A percentile compares a stretch with the other conserved stretches of the same genome.
phyloP scores from a whole-genome alignment of 2,329 filamentous ascomycete species.

The Ilyonectria mors-panacis region DNA sequence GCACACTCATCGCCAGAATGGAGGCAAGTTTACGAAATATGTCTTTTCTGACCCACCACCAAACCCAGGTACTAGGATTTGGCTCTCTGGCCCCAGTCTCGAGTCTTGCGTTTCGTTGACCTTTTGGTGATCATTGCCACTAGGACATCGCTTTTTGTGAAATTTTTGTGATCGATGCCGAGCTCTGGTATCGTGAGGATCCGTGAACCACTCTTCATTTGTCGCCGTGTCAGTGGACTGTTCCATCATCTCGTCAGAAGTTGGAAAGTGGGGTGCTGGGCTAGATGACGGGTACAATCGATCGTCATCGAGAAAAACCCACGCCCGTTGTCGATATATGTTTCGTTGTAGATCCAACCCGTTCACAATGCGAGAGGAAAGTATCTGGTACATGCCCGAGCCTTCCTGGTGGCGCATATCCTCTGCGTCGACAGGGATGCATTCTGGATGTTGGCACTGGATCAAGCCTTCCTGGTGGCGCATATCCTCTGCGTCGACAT shows the following conservation, averaged over 20 bases:
- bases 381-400: slow-evolving; percentile 9
- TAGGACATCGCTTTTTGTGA: slow-evolving; percentile 13
- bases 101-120: not conserved
- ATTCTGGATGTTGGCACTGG: not conserved
- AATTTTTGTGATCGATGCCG: slow-evolving; percentile 28
- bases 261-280: slow-evolving; percentile 11
- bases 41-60: not conserved
- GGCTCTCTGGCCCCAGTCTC: not conserved
- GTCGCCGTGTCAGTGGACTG: not conserved
- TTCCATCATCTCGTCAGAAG: not conserved
- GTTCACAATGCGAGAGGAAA: not conserved
- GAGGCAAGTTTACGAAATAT: not conserved
- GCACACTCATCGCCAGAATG: slow-evolving; percentile 10
- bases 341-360: not conserved
- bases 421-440: not conserved
- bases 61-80: not conserved
- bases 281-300: slow-evolving; percentile 12
- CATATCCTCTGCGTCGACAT: not conserved
- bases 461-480: not conserved
- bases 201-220: slow-evolving; percentile 1
- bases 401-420: not conserved
- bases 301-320: slow-evolving; percentile 28
- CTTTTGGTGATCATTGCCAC: not conserved
- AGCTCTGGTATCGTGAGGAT: slow-evolving; percentile 6
- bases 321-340: slow-evolving; percentile 31